Evolutionary conservation across 2,329 filamentous ascomycete genomes (phyloP), one percentile per base, ranked within the genome.

Genomic region (Teratosphaeria pseudoeucalypti): DNA sequence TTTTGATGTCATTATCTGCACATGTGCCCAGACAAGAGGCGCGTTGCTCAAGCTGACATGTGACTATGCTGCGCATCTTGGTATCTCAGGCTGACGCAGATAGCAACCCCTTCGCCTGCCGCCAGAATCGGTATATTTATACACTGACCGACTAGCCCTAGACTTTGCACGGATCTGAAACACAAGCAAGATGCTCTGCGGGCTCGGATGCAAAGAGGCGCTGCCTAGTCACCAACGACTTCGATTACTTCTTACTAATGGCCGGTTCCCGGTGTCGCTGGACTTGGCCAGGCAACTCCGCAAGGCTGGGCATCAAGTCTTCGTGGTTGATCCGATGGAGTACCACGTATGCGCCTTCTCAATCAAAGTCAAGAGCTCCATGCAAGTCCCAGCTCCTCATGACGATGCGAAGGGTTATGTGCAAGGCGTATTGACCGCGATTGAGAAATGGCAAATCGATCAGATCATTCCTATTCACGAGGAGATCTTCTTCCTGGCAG

Each of bases 401-500:
- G 54, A 61, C 34, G 58, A 62, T 54, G 34, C 64, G 11, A 11
- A 55, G 12, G 64, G 61, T 49, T 65, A 64, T 49, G 53, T 64
- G 29, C 54, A 59, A 54, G 62, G 60, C 14, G 64, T 65, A n/a
- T 61, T 59, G 37, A 60, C 63, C 6, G 55, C 60, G 26, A 59
- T 58, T 6, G 27, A 56, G 14, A 57, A 59, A 32, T 65, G 64
- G 64, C 43, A 63, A 5, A 62, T 65, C 55, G 61, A 65, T 53
- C 58, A 63, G 29, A 62, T 65, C 29, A 55, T 72, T 47, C 70
- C 68, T 1, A 64, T 72, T 37, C 69, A 72, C 58, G 69, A 72
- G 53, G 71, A 72, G 58, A 66, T 70, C 16, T 71, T 71, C 62
- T 67, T 65, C 58, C 65, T 72, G 14, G 65, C 69, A 2, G 65